Evolutionary conservation across 805 yeast genomes (phyloP).

Genomic region (Diddensiella santjacobensis): DNA sequence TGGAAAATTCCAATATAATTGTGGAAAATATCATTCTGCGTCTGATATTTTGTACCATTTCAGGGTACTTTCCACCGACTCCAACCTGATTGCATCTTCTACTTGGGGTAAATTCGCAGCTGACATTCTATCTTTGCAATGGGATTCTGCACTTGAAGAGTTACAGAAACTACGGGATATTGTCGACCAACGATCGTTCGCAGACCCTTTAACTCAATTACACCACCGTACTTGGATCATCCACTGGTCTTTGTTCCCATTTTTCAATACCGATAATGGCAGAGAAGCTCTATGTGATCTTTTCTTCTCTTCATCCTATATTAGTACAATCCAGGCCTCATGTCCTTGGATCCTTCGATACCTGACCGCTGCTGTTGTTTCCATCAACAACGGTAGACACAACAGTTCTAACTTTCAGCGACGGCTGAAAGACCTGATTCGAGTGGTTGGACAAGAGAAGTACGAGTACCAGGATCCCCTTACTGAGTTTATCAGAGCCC

Average conservation of each 20-base stretch:
- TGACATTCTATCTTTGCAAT: slow-evolving; percentile 51
- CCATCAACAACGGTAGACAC: slow-evolving; percentile 27
- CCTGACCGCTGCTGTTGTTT: slow-evolving; percentile 54
- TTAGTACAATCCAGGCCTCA: slow-evolving; percentile 65
- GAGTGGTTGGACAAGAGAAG: slow-evolving; percentile 55
- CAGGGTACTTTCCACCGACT: slow-evolving; percentile 50
- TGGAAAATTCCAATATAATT: slow-evolving; percentile 60
- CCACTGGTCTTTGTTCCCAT: slow-evolving; percentile 66
- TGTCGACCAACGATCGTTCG: slow-evolving; percentile 51
- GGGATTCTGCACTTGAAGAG: slow-evolving; percentile 53
- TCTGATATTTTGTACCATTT: slow-evolving; percentile 56
- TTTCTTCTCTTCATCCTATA: slow-evolving; percentile 55
- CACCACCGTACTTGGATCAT: slow-evolving; percentile 64
- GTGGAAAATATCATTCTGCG: slow-evolving; percentile 60
- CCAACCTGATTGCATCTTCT: slow-evolving; percentile 48
- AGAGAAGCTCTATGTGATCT: slow-evolving; percentile 52
- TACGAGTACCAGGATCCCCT: slow-evolving; percentile 67
- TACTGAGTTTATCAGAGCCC: slow-evolving; percentile 50
- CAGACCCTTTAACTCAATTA: slow-evolving; percentile 54
- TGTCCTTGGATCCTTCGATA: slow-evolving; percentile 71
- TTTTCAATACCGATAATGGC: slow-evolving; percentile 51
- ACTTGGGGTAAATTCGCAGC: slow-evolving; percentile 70
- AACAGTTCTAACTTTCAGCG: slow-evolving; percentile 42
- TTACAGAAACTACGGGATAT: slow-evolving; percentile 52
- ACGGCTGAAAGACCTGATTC: slow-evolving; percentile 54